Evolutionary conservation across 306 rosid genomes (phyloP).

Genomic region (Cicer chorassanicum): DNA sequence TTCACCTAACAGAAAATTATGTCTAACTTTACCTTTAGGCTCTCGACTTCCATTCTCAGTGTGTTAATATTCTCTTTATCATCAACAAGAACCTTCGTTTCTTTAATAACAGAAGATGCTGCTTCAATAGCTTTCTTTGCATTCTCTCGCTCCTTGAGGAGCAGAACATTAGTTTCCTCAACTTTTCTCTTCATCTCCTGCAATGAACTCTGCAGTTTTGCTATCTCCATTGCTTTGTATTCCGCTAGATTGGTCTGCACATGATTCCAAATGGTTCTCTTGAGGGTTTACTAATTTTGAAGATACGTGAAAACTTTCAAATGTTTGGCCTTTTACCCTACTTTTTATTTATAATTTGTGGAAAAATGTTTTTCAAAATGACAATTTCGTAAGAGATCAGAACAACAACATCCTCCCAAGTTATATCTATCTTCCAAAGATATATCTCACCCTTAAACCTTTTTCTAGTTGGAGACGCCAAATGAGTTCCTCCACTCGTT

Average conservation of each 20-base stretch:
- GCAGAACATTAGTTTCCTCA: slow-evolving; percentile 71
- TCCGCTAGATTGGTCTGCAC: slow-evolving; percentile 87
- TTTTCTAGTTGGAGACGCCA: slow-evolving; percentile 87
- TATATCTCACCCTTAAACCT: slow-evolving; percentile 72
- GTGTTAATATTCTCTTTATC: slow-evolving; percentile 70
- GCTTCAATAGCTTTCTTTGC: slow-evolving; percentile 65
- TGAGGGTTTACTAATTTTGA: slow-evolving; percentile 36
- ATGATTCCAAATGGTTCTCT: slow-evolving; percentile 40
- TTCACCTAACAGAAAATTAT: slow-evolving; percentile 29
- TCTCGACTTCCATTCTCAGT: slow-evolving; percentile 65
- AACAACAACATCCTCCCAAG: slow-evolving; percentile 34
- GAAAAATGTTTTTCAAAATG: slow-evolving; percentile 33
- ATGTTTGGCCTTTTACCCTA: slow-evolving; percentile 6
- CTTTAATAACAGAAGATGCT: slow-evolving; percentile 75
- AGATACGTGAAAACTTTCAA: slow-evolving; percentile 35
- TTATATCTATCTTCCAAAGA: slow-evolving; percentile 30
- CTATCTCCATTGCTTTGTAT: slow-evolving; percentile 75
- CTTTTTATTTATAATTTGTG: slow-evolving; percentile 31
- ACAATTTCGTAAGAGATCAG: slow-evolving; percentile 34
- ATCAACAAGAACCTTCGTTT: slow-evolving; percentile 78
- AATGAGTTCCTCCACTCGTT: slow-evolving; percentile 82
- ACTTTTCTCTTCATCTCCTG: slow-evolving; percentile 74
- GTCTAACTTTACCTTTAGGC: slow-evolving; percentile 65
- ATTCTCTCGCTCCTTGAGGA: slow-evolving; percentile 67
- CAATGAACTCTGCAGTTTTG: slow-evolving; percentile 70